These are phyloP conservation scores for Ceratocystis huliohia DNA, from an alignment of 2,329 filamentous ascomycete genomes.

Conservation along the genomic window DNA sequence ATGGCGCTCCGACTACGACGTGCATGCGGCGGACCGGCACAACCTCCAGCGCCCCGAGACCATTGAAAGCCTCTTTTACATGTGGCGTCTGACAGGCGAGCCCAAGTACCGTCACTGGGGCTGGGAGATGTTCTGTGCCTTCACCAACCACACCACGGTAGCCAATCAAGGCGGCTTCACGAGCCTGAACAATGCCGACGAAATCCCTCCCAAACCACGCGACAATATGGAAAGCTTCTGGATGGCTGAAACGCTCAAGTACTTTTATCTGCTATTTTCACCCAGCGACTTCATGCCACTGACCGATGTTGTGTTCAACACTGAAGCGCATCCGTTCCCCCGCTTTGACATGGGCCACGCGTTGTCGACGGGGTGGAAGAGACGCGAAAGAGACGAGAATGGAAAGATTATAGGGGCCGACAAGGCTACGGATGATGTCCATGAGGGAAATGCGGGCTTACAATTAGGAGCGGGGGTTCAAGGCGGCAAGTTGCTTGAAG, in stretches of 20 bases:
- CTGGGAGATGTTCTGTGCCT: conserved; percentile 95
- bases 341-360: conserved; percentile 67
- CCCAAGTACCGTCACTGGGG: conserved; percentile 86
- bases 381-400: conserved; percentile 46
- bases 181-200: conserved; percentile 61
- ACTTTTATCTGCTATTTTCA: conserved; percentile 91
- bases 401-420: conserved; percentile 30
- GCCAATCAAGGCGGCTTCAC: conserved; percentile 69
- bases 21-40: conserved; percentile 74
- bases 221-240: conserved; percentile 99
- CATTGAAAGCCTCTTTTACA: conserved; percentile 91
- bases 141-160: conserved; percentile 73
- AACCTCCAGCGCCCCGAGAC: conserved; percentile 94
- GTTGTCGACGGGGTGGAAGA: conserved; percentile 70
- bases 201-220: conserved; percentile 51
- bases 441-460: neutral
- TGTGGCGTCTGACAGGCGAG: conserved; percentile 96
- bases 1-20: conserved; percentile 69
- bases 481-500: neutral
- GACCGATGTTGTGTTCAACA: conserved; percentile 84
- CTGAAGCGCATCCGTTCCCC: conserved; percentile 84
- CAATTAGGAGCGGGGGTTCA: conserved; percentile 5
- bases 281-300: conserved; percentile 70
- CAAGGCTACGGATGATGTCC: neutral
- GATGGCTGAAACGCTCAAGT: conserved; percentile 96